Base-by-base conservation (phyloP, 2,329 filamentous ascomycete species). In the Stenocarpella maydis region DNA sequence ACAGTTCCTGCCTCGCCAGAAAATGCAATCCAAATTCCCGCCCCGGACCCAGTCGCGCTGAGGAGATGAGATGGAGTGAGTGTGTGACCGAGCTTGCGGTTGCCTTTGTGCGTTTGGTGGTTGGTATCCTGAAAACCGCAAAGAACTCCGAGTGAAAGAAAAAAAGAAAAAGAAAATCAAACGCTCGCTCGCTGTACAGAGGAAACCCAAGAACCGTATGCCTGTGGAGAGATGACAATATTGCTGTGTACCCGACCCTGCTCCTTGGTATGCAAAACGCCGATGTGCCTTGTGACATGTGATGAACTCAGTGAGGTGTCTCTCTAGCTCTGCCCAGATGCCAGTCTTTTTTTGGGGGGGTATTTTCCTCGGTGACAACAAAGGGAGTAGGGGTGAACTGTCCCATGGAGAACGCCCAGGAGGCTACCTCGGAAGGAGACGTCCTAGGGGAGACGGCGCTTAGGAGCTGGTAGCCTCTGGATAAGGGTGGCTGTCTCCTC, bases 1-100 rank as follows among this genome's bases (percentile, higher is more conserved):
- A 79, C 80, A 71, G 45, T 71, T 78, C 73, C 82, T 83, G 82
- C 82, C 83, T 80, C 79, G 78, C 80, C 67, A 82, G 81, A 82
- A 84, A 85, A 87, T 85, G 85, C 84, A 84, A 80, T 82, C 78
- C 80, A 82, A 80, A 83, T 81, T 78, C 80, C 82, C 81, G 80
- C 81, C 81, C 82, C 82, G 81, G 81, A 82, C 81, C 85, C 83
- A 85, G 85, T 86, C 85, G 82, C 85, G 82, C 82, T 83, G 83
- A 85, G 82, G 80, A 67, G 78, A 76, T 76, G 74, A 79, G 76
- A 78, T 77, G 76, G 77, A 80, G 79, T 76, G 80, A 79, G 78
- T 69, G 69, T 69, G 73, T 82, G 78, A 83, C 83, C 83, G 82
- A 84, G 79, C 83, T 85, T 75, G 83, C 82, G 83, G 84, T 79